Base-by-base conservation (phyloP, 768 basidiomycete species). In the Termitomyces bulborhizus region DNA sequence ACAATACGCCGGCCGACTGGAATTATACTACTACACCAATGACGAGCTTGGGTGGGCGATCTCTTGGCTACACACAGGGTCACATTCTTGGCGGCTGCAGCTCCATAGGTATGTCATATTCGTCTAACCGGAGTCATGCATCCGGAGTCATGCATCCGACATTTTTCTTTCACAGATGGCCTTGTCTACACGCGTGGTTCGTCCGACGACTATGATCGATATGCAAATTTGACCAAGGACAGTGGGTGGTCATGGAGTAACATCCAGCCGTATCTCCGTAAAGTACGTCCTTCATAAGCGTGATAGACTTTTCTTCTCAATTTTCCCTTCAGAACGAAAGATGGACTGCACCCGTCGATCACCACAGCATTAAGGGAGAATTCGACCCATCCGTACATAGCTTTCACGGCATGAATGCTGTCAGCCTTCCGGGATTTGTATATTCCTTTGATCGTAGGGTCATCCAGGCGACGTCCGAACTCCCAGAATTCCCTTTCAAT, bases 231-330 rank as follows among this genome's bases (percentile, higher is more conserved):
- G 9, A 66, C 68, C 34, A 62, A 63, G 4, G 70, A 71, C 43
- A 47, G 48, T 4, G 67, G 71, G 0, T 73, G 69, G 67, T 67
- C 61, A 15, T 72, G 71, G 72, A 55, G 69, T 16, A 63, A 54
- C 21, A 43, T 73, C 6, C 56, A 65, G 46, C 67, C 57, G 1
- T 70, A 70, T 55, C 56, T 69, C 52, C 40, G 54, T 53, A 65
- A 60, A 51, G 67, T 62, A 53, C 47, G 56, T 56, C 46, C 21
- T n/a, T 34, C 12, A 40, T 45, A 15, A 16, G 1, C 29, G 8
- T 21, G 15, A 13, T 45, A 13, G n/a, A 46, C 26, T 31, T 21
- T 2, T 29, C 21, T 21, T 39, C 21, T 40, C 13, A 51, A 27
- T 8, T 7, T 34, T 15, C 21, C 24, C 32, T 46, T 1, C 29